A percentile compares a stretch with the other conserved stretches of the same genome.
Evolutionary conservation across 23 red algal genomes (phyloP).

Genomic region (Gracilaria gracilis): DNA sequence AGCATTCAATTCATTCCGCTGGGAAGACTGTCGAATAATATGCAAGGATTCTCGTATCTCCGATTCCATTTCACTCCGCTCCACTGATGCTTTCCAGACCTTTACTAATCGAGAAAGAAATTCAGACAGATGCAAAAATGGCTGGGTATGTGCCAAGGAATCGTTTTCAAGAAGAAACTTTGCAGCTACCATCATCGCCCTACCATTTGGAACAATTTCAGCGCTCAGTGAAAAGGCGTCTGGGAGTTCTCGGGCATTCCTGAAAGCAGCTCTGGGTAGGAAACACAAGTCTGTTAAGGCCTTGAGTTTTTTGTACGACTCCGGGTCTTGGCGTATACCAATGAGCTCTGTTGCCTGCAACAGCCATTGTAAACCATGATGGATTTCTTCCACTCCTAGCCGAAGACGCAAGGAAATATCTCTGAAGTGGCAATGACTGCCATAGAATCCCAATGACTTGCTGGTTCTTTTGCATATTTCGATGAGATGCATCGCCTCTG

Average conservation of each 20-base stretch:
- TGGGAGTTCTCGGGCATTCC: neutral
- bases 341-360: neutral
- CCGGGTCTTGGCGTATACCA: neutral
- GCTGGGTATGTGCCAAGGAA: neutral
- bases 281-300: conserved; percentile 21
- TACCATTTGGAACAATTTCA: neutral
- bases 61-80: conserved; percentile 31
- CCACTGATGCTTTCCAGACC: conserved; percentile 31
- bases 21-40: conserved; percentile 39
- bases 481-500: conserved; percentile 33
- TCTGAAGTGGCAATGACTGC: conserved; percentile 42
- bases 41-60: conserved; percentile 28
- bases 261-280: conserved; percentile 24
- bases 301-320: neutral
- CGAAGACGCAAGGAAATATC: conserved; percentile 38
- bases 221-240: conserved; percentile 22
- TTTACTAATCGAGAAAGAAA: conserved; percentile 20
- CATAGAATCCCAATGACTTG: neutral
- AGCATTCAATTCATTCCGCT: conserved; percentile 6
- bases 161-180: conserved; percentile 30
- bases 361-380: conserved; percentile 4
- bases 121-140: neutral
- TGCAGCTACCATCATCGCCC: neutral
- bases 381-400: conserved; percentile 45
- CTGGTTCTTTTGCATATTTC: conserved; percentile 12